Percentiles rank a stretch among this genome's conserved stretches.
These are phyloP conservation scores for Aspergillus sp. DNA, from an alignment of 2,329 filamentous ascomycete species.

Conservation along the genomic window DNA sequence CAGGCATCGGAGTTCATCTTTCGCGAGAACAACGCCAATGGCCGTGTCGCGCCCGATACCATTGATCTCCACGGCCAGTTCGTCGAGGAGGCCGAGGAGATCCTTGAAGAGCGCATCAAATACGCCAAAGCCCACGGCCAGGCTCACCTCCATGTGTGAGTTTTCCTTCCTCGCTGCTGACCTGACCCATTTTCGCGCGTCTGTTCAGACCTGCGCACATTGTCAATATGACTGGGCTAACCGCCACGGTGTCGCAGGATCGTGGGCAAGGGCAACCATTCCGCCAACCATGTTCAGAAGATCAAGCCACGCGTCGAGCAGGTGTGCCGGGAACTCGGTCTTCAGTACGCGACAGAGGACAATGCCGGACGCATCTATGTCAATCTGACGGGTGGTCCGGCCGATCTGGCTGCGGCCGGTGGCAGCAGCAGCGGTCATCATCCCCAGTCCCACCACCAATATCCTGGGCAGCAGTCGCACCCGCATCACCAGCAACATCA, in stretches of 20 bases:
- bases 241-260: slow-evolving; percentile 53
- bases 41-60: slow-evolving; percentile 72
- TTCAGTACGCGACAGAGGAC: slow-evolving; percentile 80
- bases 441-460: slow-evolving; percentile 43
- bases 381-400: slow-evolving; percentile 72
- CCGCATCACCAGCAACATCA: slow-evolving; percentile 39
- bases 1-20: slow-evolving; percentile 95
- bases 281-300: slow-evolving; percentile 76
- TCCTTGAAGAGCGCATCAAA: slow-evolving; percentile 80
- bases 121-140: slow-evolving; percentile 72
- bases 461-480: slow-evolving; percentile 39
- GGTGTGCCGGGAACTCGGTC: slow-evolving; percentile 75
- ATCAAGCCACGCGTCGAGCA: slow-evolving; percentile 93
- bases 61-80: slow-evolving; percentile 95
- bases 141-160: slow-evolving; percentile 77
- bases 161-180: slow-evolving; percentile 6
- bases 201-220: neutral
- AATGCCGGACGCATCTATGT: slow-evolving; percentile 89
- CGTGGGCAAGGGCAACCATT: slow-evolving; percentile 93
- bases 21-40: slow-evolving; percentile 83
- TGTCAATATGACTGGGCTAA: neutral
- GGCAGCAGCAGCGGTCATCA: slow-evolving; percentile 37
- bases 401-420: slow-evolving; percentile 39
- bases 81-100: slow-evolving; percentile 90
- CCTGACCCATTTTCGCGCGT: too few relatives aligned